phyloP scores from a whole-genome alignment of 2,329 filamentous ascomycete genomes.

The Blumeria hordei region DNA sequence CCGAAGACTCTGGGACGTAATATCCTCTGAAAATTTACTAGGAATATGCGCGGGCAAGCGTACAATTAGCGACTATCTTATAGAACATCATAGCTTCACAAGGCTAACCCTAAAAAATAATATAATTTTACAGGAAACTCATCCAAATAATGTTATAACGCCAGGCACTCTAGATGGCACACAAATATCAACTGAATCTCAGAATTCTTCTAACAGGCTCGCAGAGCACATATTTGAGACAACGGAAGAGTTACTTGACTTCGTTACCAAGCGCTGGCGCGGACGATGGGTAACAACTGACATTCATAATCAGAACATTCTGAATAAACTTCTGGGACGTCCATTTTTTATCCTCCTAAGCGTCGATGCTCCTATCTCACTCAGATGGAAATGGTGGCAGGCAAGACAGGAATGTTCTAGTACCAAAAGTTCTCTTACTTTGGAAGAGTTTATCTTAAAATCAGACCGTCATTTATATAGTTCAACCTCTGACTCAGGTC shows the following conservation, averaged over 20 bases:
- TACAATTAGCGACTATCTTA: constrained; percentile 69
- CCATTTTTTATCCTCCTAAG: constrained; percentile 88
- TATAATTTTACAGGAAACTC: constrained; percentile 1
- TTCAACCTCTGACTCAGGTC: constrained; percentile 30
- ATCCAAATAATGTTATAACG: background rate
- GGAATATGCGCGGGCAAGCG: constrained; percentile 86
- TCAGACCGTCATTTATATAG: constrained; percentile 59
- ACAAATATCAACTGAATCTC: background rate
- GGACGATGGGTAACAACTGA: constrained; percentile 70
- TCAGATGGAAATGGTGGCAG: constrained; percentile 63
- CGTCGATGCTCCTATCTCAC: constrained; percentile 66
- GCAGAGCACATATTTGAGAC: constrained; percentile 26
- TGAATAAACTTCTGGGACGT: constrained; percentile 52
- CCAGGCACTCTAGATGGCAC: background rate
- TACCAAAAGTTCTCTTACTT: constrained; percentile 11
- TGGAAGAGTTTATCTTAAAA: constrained; percentile 30
- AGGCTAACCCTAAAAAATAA: constrained; percentile 33
- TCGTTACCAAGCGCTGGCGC: constrained; percentile 66
- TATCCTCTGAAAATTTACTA: constrained; percentile 15
- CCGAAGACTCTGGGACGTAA: background rate
- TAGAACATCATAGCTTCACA: constrained; percentile 62
- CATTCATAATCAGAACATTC: constrained; percentile 44
- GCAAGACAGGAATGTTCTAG: constrained; percentile 18
- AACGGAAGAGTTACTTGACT: constrained; percentile 49
- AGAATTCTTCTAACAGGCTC: background rate